Base-by-base conservation (phyloP, 2,329 filamentous ascomycete genomes). In the Phialocephala subalpina region DNA sequence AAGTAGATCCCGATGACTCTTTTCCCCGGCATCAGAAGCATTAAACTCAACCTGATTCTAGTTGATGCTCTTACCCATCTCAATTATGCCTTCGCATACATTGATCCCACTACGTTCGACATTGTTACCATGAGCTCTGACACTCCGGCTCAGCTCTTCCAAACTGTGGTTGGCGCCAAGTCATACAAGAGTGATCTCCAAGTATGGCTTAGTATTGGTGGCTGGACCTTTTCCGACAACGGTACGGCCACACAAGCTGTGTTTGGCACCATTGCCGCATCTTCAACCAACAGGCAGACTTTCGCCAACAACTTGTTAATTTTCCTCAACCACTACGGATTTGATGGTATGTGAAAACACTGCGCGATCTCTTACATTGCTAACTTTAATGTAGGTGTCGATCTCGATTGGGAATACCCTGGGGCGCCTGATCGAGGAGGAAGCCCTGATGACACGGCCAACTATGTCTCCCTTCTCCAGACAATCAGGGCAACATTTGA, bases 391-490 rank as follows among this genome's bases (percentile, higher is more conserved):
- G 78, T 80, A 66, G 81, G 80, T 3, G 73, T 82, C 1, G 81
- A 84, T 62, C 70, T 84, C n/a, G 79, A 84, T 67, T 84, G 81
- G 82, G 77, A 79, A 57, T 76, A 78, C 47, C 75, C 73, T 0
- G 70, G 62, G 0, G 79, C 80, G 3, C 74, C 77, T 20, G 79
- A 80, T 55, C 76, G 80, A 6, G 72, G 73, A 7, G 82, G 82
- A 1, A 65, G 65, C 0, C 45, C 72, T 0, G 75, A 74, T 1
- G 82, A 83, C 52, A 75, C 69, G 49, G 68, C 65, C 0, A 78
- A 81, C 65, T 77, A 75, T 53, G 63, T 68, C 62, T 18, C 72
- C 70, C 69, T 72, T 72, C 11, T 77, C 9, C 20, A 49, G 36
- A 70, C 71, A 0, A 11, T 60, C 14, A 6, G 33, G 4, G 42